Evolutionary conservation across 306 rosid genomes (phyloP), one percentile per base, ranked within the genome.

Genomic region (Myrica gale): DNA sequence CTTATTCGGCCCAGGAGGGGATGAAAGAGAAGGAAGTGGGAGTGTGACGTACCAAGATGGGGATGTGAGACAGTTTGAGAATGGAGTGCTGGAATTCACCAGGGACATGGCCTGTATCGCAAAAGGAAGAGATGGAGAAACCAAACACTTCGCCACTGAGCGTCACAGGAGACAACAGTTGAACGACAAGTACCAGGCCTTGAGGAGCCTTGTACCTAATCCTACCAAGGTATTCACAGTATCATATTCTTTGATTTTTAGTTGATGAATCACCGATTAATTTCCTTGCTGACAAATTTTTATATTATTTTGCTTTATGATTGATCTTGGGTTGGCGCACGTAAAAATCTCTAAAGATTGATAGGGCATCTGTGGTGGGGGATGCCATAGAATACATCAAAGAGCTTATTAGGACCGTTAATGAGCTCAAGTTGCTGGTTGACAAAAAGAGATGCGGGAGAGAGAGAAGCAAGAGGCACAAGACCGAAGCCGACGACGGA

Each of bases 321-420:
- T 32, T 54, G 42, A 62, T 39, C 51, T 6, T 55, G 45, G 68
- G 5, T 46, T n/a, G 17, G 48, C 41, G 5, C 20, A n/a, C 32
- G 17, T 58, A 60, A 69, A 73, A 43, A 74, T 32, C 52, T 6
- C 1, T 0, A 20, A 77, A 95, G 98, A 26, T 11, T 81, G 98
- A 93, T 67, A 89, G 97, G 81, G 95, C 95, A 53, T 89, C 97
- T 6, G 80, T 90, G 50, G 90, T 90, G 68, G 92, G 85, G 78
- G 98, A 88, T 50, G 97, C 98, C 2, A 88, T 84, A 67, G 82
- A 69, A 4, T 88, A 89, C 67, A 93, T 90, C 23, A 78, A 70
- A 72, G 91, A 89, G 90, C 93, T 93, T 42, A 72, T 71, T n/a
- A 85, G 89, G 77, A 79, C 91, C 16, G 90, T 93, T 81, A 73